Evolutionary conservation across 139 green algal species (phyloP).

Genomic region (Coelastrella sp.): DNA sequence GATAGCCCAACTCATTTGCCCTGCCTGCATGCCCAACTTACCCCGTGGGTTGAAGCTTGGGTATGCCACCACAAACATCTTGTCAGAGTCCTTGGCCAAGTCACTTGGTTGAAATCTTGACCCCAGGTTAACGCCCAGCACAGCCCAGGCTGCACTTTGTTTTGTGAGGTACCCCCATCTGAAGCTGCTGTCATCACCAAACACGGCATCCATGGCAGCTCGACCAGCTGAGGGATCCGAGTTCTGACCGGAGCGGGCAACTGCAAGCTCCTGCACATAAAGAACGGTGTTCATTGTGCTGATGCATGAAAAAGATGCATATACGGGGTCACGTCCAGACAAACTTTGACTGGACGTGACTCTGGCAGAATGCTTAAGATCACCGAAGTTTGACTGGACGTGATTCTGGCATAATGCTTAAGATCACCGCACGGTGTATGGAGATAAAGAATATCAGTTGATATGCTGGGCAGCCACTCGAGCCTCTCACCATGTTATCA

Average conservation of each 20-base stretch:
- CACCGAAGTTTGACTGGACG: too few relatives aligned
- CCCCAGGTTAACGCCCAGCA: constrained; percentile 50
- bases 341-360: too few relatives aligned
- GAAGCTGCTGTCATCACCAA: constrained; percentile 68
- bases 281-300: too few relatives aligned
- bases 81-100: constrained; percentile 64
- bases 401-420: too few relatives aligned
- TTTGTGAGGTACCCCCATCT: constrained; percentile 86
- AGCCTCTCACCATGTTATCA: constrained; percentile 59
- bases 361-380: too few relatives aligned
- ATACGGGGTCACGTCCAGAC: not conserved
- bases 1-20: too few relatives aligned
- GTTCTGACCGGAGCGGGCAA: constrained; percentile 66
- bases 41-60: constrained; percentile 75
- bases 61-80: constrained; percentile 83
- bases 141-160: constrained; percentile 48
- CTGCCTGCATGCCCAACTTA: too few relatives aligned
- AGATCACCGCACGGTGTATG: too few relatives aligned
- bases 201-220: constrained; percentile 61
- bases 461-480: not conserved
- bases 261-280: constrained; percentile 49
- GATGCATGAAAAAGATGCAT: not conserved
- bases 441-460: too few relatives aligned
- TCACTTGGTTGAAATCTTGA: constrained; percentile 52
- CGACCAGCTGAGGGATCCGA: constrained; percentile 65